Evolutionary conservation across 306 rosid species (phyloP).

Genomic region (Myrica gale): DNA sequence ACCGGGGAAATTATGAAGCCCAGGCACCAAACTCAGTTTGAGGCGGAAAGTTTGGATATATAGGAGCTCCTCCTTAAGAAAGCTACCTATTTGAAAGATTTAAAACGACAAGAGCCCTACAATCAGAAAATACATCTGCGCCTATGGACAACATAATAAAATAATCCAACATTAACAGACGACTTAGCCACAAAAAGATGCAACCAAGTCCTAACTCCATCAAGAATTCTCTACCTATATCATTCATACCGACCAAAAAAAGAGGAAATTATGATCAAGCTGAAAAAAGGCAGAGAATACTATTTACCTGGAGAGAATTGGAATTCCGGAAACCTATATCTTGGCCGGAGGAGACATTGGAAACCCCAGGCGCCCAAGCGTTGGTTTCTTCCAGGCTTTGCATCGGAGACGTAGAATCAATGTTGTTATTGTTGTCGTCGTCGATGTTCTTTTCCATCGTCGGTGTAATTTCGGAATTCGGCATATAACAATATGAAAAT

Average conservation of each 20-base stretch:
- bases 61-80: neutral
- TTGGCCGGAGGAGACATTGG: conserved; percentile 18
- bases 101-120: neutral
- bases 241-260: neutral
- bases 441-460: neutral
- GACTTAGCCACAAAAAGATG: neutral
- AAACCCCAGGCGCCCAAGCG: conserved; percentile 29
- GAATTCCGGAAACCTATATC: conserved; percentile 5
- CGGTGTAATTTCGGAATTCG: neutral
- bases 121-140: neutral
- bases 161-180: neutral
- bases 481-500: neutral
- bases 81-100: neutral
- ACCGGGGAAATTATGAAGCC: conserved; percentile 31
- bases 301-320: conserved; percentile 35
- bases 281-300: neutral
- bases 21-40: conserved; percentile 31
- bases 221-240: neutral
- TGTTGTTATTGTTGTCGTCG: neutral
- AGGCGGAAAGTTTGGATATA: conserved; percentile 20
- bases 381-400: conserved; percentile 17
- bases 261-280: conserved; percentile 10
- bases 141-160: neutral
- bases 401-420: conserved; percentile 15
- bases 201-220: neutral